These are phyloP conservation scores for Aspergillus novoparasiticus DNA, from an alignment of 2,329 filamentous ascomycete species.

Conservation along the genomic window DNA sequence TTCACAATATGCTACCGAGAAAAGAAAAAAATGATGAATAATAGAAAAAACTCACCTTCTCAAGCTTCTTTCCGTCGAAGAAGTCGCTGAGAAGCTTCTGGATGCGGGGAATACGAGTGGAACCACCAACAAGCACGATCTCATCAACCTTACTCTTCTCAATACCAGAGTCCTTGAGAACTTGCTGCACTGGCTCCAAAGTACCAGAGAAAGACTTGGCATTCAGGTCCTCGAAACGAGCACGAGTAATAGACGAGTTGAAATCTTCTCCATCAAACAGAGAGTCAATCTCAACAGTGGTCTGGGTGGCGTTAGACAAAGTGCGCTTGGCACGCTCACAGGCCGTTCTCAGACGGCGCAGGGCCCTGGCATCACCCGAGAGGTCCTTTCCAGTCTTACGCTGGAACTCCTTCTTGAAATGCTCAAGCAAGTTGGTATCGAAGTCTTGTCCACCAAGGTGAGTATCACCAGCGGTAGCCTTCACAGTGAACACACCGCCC, in stretches of 20 bases:
- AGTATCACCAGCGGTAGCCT: slow-evolving; percentile 96
- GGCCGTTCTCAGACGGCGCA: slow-evolving; percentile 93
- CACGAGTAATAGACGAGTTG: slow-evolving; percentile 95
- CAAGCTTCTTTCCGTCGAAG: slow-evolving; percentile 99
- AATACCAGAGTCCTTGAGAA: slow-evolving; percentile 86
- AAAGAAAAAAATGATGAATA: too few species aligned
- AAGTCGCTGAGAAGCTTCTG: slow-evolving; percentile 99
- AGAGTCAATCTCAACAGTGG: slow-evolving; percentile 97
- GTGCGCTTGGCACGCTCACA: slow-evolving; percentile 99
- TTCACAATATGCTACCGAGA: not conserved
- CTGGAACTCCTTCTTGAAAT: slow-evolving; percentile 95
- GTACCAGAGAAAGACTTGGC: slow-evolving; percentile 92
- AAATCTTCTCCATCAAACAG: slow-evolving; percentile 98
- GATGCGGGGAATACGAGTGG: slow-evolving; percentile 97
- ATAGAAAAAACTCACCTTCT: slow-evolving; percentile 63
- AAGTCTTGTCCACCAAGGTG: slow-evolving; percentile 96
- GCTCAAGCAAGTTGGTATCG: slow-evolving; percentile 90
- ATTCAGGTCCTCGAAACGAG: slow-evolving; percentile 98
- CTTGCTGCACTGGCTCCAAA: slow-evolving; percentile 92
- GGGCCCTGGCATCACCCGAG: slow-evolving; percentile 81
- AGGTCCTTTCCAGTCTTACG: slow-evolving; percentile 80
- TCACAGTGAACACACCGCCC: slow-evolving; percentile 98
- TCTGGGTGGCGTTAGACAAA: slow-evolving; percentile 94
- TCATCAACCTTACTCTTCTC: slow-evolving; percentile 94
- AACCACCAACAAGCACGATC: slow-evolving; percentile 98